Evolutionary conservation across 768 basidiomycete genomes (phyloP), one percentile per base, ranked within the genome.

Genomic region (Tylopilus plumbeoviolaceoides): DNA sequence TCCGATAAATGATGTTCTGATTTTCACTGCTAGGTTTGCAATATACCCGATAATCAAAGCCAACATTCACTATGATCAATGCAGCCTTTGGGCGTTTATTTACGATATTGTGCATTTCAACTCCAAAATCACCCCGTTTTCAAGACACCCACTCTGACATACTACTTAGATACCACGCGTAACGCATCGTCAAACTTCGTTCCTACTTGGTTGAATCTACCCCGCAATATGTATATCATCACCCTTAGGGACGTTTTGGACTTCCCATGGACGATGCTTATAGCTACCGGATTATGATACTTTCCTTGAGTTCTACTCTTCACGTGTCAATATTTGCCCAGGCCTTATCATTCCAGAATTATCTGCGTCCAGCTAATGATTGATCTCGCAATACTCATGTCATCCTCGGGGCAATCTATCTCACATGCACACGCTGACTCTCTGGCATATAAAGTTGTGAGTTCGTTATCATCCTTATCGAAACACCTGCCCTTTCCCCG

Each of bases 1-100:
- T 53, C 30, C 25, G 11, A 36, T 18, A n/a, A 14, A 10, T 31
- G n/a, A 17, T 48, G 44, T 15, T n/a, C 48, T 68, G 20, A 66
- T 43, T 33, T 43, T 23, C n/a, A 28, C 40, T 47, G 49, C 48
- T 55, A 83, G 81, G 79, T 83, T 63, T 79, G 82, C 46, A 83
- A 83, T 62, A 51, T 82, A 20, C 76, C 80, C 48, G 79, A 79
- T 60, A 62, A 62, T 50, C 66, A 67, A 47, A 78, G 75, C 49
- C 64, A 68, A 55, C 62, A 60, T 46, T 69, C 68, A 8, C 42
- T 44, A 45, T 67, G 42, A 59, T 55, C 18, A 44, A 53, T 41
- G 36, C 41, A 43, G 27, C 33, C 28, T 28, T 39, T 30, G 41
- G 35, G 48, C 27, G 23, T 51, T 46, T 47, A 55, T 50, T 44